Conservation (phyloP, 2,329 filamentous ascomycete genomes). For the Cladosporium halotolerans region DNA sequence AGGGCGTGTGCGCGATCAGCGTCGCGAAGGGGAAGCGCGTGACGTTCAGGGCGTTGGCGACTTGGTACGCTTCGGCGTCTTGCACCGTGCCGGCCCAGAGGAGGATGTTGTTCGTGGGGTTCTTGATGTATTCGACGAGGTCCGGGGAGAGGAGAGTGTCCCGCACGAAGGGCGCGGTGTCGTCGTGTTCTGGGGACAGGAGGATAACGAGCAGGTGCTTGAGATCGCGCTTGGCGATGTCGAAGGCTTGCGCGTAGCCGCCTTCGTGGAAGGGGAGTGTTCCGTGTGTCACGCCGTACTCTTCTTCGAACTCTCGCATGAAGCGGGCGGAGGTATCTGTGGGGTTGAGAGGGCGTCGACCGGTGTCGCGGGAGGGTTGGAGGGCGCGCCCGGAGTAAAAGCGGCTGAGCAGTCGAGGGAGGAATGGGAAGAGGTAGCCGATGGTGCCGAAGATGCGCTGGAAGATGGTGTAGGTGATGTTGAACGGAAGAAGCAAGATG, state of each 20-base stretch:
- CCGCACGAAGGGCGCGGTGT: conserved; percentile 72
- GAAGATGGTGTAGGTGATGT: conserved; percentile 66
- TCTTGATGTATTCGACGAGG: conserved; percentile 66
- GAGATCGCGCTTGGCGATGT: conserved; percentile 81
- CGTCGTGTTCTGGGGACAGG: conserved; percentile 88
- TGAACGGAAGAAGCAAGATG: conserved; percentile 75
- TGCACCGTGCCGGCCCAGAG: conserved; percentile 91
- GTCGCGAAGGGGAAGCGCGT: conserved; percentile 90
- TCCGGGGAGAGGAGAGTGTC: conserved; percentile 75
- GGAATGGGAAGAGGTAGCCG: conserved; percentile 71
- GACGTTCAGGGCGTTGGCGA: conserved; percentile 77
- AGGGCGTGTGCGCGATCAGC: conserved; percentile 79
- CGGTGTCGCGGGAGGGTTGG: conserved; percentile 54
- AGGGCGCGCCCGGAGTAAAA: conserved; percentile 50
- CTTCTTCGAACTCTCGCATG: conserved; percentile 89
- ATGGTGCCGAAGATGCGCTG: conserved; percentile 65
- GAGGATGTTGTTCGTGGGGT: conserved; percentile 71
- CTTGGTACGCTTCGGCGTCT: conserved; percentile 91
- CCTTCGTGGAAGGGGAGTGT: conserved; percentile 75
- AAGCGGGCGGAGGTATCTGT: conserved; percentile 84
- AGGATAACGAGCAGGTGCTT: conserved; percentile 88
- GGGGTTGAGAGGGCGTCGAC: conserved; percentile 68
- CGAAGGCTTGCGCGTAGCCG: conserved; percentile 86
- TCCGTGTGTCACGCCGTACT: conserved; percentile 61
- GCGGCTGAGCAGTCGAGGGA: conserved; percentile 57